These are phyloP conservation scores for Skeletonema marinoi DNA, from an alignment of 108 stramenopile genomes.

Conservation along the genomic window DNA sequence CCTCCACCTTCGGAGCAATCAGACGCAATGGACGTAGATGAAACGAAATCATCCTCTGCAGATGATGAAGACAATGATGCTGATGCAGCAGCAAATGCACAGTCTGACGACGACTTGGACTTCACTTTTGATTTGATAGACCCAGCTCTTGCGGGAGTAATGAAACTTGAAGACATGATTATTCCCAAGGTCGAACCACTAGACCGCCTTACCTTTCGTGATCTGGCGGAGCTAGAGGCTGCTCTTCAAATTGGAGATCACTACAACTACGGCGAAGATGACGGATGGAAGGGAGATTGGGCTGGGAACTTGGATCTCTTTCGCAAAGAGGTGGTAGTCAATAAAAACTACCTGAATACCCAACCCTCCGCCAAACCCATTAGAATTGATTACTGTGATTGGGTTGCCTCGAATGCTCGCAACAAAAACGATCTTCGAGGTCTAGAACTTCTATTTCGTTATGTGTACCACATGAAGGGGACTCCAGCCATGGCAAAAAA, in stretches of 20 bases:
- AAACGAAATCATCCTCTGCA: background rate
- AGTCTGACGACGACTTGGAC: constrained; percentile 3
- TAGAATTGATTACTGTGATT: constrained; percentile 46
- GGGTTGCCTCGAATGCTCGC: constrained; percentile 50
- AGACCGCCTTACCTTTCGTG: constrained; percentile 20
- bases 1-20: background rate
- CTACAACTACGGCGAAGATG: constrained; percentile 39
- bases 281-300: constrained; percentile 81
- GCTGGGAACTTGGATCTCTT: constrained; percentile 69
- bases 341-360: constrained; percentile 44
- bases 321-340: constrained; percentile 67
- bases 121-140: constrained; percentile 17
- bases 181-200: constrained; percentile 29
- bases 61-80: background rate
- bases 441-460: constrained; percentile 61
- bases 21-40: background rate
- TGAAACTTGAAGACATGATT: constrained; percentile 33
- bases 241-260: constrained; percentile 53
- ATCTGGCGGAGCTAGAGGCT: constrained; percentile 43
- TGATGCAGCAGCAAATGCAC: background rate
- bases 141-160: constrained; percentile 28
- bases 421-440: constrained; percentile 45
- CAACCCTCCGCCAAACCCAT: constrained; percentile 35
- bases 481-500: constrained; percentile 66
- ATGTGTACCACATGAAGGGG: constrained; percentile 66